Evolutionary conservation across 1,284 basidiomycete species (phyloP).

Genomic region (Ceratobasidium sp.): DNA sequence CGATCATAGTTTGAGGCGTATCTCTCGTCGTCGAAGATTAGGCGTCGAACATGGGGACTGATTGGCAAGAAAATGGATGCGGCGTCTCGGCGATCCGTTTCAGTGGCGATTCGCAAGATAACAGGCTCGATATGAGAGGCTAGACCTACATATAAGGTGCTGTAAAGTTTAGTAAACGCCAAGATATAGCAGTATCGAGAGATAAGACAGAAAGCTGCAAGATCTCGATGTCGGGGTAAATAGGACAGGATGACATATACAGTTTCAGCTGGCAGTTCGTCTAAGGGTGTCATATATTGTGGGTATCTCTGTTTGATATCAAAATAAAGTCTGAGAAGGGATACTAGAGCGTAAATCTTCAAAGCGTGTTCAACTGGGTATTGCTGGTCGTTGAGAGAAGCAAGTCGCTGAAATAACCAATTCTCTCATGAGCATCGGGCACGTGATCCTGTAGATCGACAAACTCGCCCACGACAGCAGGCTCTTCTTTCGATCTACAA

Average conservation of each 20-base stretch:
- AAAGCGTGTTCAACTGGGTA: too few species aligned
- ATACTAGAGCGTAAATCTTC: too few species aligned
- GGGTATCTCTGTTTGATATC: too few species aligned
- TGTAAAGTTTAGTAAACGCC: neutral
- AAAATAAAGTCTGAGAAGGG: too few species aligned
- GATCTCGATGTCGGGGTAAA: slow-evolving; percentile 6
- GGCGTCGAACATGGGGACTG: neutral
- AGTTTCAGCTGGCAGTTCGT: neutral
- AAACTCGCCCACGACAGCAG: slow-evolving; percentile 37
- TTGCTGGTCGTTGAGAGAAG: neutral
- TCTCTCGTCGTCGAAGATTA: slow-evolving; percentile 34
- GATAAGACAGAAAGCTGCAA: slow-evolving; percentile 20
- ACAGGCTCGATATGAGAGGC: slow-evolving; percentile 24
- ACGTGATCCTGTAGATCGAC: slow-evolving; percentile 34
- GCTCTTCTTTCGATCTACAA: neutral
- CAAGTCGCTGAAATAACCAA: neutral
- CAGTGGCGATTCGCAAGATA: neutral
- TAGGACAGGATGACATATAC: slow-evolving; percentile 11
- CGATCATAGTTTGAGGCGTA: slow-evolving; percentile 11
- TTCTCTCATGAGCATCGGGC: neutral
- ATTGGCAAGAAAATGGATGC: neutral
- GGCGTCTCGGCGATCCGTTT: neutral
- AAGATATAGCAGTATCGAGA: neutral
- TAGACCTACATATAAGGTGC: slow-evolving; percentile 5
- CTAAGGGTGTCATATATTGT: slow-evolving; percentile 1